phyloP scores from a whole-genome alignment of 257 asterid species.

The Solanum clarkiae region DNA sequence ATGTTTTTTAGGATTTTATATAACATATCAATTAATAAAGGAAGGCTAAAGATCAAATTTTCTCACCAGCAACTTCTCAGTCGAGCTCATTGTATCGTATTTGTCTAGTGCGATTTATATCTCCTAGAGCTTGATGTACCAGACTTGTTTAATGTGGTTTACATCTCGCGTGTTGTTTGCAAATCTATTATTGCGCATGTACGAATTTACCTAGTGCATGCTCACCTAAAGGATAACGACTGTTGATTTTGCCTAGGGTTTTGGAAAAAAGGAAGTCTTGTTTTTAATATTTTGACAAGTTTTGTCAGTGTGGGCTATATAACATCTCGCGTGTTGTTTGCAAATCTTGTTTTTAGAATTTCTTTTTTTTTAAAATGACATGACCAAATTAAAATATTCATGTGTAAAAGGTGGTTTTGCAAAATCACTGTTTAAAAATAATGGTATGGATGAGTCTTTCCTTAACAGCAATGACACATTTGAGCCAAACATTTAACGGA shows the following conservation, averaged over 20 bases:
- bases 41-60: not conserved
- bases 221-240: not conserved
- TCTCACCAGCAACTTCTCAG: fast-evolving
- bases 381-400: no score
- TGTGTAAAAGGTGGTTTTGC: no score
- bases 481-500: no score
- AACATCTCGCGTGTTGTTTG: no score
- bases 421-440: no score
- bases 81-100: not conserved
- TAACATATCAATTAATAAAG: not conserved
- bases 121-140: not conserved
- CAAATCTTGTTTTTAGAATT: no score
- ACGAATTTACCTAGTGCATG: not conserved
- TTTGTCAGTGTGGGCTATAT: not conserved
- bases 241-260: fast-evolving
- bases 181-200: not conserved
- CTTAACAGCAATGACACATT: no score
- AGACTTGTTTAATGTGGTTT: no score
- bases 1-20: not conserved
- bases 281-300: not conserved
- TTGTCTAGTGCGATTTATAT: not conserved
- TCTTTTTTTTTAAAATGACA: no score
- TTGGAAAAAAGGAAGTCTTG: fast-evolving
- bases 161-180: no score
- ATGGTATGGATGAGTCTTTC: no score